Base-by-base conservation (phyloP, 2,329 filamentous ascomycete species). In the Aspergillus sclerotialis region DNA sequence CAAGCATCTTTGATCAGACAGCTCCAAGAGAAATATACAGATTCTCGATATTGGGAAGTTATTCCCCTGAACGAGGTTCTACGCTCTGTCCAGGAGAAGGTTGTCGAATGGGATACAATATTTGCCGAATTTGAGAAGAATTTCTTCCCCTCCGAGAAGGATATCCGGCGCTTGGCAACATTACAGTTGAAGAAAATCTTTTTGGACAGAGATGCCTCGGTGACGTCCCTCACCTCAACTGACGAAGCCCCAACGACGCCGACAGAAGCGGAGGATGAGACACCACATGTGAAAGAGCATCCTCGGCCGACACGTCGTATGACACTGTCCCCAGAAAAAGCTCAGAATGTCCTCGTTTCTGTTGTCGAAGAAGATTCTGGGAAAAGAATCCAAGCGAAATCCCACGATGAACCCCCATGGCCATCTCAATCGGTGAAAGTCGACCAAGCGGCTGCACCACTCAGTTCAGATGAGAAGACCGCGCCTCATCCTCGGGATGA, bases 181-280 rank as follows among this genome's bases (percentile, higher is more conserved):
- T 73, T 95, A 42, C 93, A 98, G 56, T 69, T 98, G 37, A 90
- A 85, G 56, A 94, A 93, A 58, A 85, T 98, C 58, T 98, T 98
- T 55, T 78, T 90, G 6, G 89, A 96, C 56, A 83, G 70, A 38
- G 73, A 88, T 49, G 86, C 89, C 43, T 88, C 86, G 3, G 82
- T 84, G 39, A 81, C 86, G 38, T 84, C 84, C 1, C 65, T 89
- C 11, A 71, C 73, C 4, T 78, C 82, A 5, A 76, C 76, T 9
- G 87, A 93, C 32, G 78, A 84, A 27, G 69, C 82, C 14, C 64
- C 68, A 2, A 65, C 63, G 11, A 62, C 68, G 5, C 51, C 62
- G 2, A 58, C 62, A 21, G 64, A 62, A 28, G 45, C 48, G 7
- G 56, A 56, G 13, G 43, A 44, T 24, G 57, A 53, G 11, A 38